These are phyloP conservation scores for Carnegiea gigantea DNA, from an alignment of 179 eudicot species.

Conservation along the genomic window DNA sequence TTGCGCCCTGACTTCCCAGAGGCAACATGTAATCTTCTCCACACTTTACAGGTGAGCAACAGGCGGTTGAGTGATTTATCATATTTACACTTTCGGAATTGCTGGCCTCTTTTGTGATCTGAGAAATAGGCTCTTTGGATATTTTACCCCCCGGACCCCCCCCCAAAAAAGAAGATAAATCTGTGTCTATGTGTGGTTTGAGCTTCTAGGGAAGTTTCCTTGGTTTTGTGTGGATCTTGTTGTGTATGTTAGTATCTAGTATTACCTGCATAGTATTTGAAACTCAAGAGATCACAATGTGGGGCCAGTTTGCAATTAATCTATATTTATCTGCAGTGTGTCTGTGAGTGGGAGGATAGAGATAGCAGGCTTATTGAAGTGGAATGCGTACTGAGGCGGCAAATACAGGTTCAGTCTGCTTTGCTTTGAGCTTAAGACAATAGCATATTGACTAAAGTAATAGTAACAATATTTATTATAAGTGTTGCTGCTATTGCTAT, in stretches of 20 bases:
- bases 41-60: constrained; percentile 77
- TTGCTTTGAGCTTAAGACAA: constrained; percentile 8
- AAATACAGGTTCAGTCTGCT: constrained; percentile 62
- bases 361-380: constrained; percentile 84
- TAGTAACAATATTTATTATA: not conserved
- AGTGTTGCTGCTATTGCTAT: not conserved
- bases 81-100: not conserved
- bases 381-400: constrained; percentile 76
- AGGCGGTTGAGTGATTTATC: not conserved
- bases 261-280: not conserved
- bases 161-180: too few species aligned
- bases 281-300: not conserved
- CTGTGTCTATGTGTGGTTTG: not conserved
- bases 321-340: constrained; percentile 49
- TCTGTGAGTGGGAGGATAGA: constrained; percentile 92
- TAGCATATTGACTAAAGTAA: not conserved
- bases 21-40: constrained; percentile 97
- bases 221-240: constrained; percentile 11
- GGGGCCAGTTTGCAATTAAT: not conserved
- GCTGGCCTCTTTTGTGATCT: not conserved
- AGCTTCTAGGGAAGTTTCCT: constrained; percentile 1
- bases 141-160: not conserved
- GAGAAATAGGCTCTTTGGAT: not conserved
- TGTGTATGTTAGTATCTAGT: not conserved
- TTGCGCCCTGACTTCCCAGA: constrained; percentile 94